phyloP scores from a whole-genome alignment of 768 basidiomycete genomes.

The Mycena rosella region DNA sequence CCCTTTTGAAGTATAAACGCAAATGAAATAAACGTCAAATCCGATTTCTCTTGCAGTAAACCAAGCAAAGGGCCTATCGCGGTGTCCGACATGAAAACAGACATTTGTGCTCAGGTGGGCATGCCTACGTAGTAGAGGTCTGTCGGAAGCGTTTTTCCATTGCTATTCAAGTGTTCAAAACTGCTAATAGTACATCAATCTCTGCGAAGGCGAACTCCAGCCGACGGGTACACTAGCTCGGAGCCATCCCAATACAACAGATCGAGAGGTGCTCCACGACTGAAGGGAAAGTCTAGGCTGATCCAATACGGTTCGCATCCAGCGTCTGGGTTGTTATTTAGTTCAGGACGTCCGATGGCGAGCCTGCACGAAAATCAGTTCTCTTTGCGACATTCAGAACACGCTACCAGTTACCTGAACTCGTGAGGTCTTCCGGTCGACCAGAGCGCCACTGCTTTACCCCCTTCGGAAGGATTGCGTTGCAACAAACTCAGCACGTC shows the following conservation, averaged over 20 bases:
- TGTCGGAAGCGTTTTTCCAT: too few species aligned
- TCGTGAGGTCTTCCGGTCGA: constrained; percentile 52
- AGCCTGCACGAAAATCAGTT: constrained; percentile 36
- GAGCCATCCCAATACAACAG: constrained; percentile 51
- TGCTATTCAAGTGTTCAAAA: neutral
- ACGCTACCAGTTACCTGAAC: constrained; percentile 48
- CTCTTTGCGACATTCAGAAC: neutral
- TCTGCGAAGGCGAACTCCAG: constrained; percentile 41
- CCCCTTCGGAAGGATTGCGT: constrained; percentile 22
- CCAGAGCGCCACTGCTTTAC: constrained; percentile 50
- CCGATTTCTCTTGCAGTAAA: too few species aligned
- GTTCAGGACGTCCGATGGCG: constrained; percentile 44
- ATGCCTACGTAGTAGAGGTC: too few species aligned
- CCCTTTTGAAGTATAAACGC: too few species aligned
- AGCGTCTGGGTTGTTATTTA: constrained; percentile 44
- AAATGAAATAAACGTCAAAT: too few species aligned
- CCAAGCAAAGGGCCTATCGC: too few species aligned
- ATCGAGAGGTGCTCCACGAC: constrained; percentile 50
- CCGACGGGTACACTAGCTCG: constrained; percentile 52
- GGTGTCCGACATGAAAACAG: too few species aligned
- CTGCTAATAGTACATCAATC: neutral
- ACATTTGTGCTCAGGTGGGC: too few species aligned
- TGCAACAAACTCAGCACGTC: constrained; percentile 53
- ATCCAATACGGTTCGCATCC: constrained; percentile 54
- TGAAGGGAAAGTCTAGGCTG: constrained; percentile 44